phyloP scores from a whole-genome alignment of 495 filamentous ascomycete species.

The Xylaria palmicola region DNA sequence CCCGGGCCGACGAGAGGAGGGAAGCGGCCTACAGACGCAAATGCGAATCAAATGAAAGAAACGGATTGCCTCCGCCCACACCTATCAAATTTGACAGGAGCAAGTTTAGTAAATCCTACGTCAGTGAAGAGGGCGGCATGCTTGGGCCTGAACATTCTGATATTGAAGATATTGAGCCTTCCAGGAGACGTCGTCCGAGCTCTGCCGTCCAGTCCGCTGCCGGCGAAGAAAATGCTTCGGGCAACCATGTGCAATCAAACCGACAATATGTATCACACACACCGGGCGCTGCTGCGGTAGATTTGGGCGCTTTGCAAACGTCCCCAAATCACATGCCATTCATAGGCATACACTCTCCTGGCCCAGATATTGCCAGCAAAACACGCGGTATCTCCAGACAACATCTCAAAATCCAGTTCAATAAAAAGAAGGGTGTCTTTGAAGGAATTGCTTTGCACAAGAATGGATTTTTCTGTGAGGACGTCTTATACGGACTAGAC shows the following conservation, averaged over 20 bases:
- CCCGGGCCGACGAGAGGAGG: slow-evolving; percentile 42
- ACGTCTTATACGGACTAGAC: slow-evolving; percentile 61
- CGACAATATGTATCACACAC: slow-evolving; percentile 52
- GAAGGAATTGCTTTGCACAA: slow-evolving; percentile 78
- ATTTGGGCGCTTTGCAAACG: slow-evolving; percentile 51
- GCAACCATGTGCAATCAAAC: slow-evolving; percentile 37
- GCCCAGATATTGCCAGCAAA: slow-evolving; percentile 54
- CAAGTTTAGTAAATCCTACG: slow-evolving; percentile 53
- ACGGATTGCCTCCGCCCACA: slow-evolving; percentile 40
- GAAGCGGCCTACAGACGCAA: slow-evolving; percentile 36
- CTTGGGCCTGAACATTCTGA: slow-evolving; percentile 48
- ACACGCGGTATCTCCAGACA: slow-evolving; percentile 78
- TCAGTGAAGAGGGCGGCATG: slow-evolving; percentile 54
- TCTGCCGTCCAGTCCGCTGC: slow-evolving; percentile 26
- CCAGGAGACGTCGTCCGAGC: slow-evolving; percentile 37
- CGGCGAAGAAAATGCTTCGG: slow-evolving; percentile 29
- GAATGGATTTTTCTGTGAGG: slow-evolving; percentile 84
- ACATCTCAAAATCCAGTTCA: slow-evolving; percentile 82
- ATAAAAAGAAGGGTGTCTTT: slow-evolving; percentile 69
- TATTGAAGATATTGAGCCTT: slow-evolving; percentile 38
- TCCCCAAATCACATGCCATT: slow-evolving; percentile 67
- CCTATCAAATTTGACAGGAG: slow-evolving; percentile 37
- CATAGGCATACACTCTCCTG: slow-evolving; percentile 77
- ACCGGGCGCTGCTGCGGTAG: slow-evolving; percentile 48
- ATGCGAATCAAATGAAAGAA: slow-evolving; percentile 36